Evolutionary conservation across 2,329 filamentous ascomycete genomes (phyloP).

Genomic region (Mollisia scopiformis): DNA sequence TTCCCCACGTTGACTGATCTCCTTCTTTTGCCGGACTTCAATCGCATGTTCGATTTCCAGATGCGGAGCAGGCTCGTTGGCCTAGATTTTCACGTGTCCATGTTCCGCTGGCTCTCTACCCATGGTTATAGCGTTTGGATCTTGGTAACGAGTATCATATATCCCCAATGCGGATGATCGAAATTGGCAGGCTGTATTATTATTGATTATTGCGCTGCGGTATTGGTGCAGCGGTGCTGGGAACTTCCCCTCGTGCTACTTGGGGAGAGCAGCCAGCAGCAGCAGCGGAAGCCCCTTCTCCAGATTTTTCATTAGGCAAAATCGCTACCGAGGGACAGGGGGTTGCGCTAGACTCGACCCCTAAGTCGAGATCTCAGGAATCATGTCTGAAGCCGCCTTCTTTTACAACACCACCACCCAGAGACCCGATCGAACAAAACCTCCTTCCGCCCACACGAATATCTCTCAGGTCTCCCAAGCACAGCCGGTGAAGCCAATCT

Average conservation of each 20-base stretch:
- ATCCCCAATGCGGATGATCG: neutral
- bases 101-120: neutral
- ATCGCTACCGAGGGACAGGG: constrained; percentile 1
- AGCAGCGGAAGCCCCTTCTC: neutral
- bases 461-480: constrained; percentile 24
- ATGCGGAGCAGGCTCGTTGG: neutral
- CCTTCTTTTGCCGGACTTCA: no score
- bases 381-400: constrained; percentile 32
- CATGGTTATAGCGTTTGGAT: neutral
- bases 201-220: neutral
- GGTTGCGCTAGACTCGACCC: neutral
- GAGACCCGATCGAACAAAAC: constrained; percentile 26
- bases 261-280: no score
- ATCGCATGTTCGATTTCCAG: constrained; percentile 9
- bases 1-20: no score
- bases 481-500: constrained; percentile 24
- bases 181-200: neutral
- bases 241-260: neutral
- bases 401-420: constrained; percentile 29
- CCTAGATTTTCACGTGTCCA: neutral
- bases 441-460: constrained; percentile 28
- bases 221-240: no score
- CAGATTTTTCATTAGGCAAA: no score
- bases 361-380: neutral
- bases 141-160: constrained; percentile 6